Conservation (phyloP, 106 monocot species). For the Alisma plantagoaquatica region DNA sequence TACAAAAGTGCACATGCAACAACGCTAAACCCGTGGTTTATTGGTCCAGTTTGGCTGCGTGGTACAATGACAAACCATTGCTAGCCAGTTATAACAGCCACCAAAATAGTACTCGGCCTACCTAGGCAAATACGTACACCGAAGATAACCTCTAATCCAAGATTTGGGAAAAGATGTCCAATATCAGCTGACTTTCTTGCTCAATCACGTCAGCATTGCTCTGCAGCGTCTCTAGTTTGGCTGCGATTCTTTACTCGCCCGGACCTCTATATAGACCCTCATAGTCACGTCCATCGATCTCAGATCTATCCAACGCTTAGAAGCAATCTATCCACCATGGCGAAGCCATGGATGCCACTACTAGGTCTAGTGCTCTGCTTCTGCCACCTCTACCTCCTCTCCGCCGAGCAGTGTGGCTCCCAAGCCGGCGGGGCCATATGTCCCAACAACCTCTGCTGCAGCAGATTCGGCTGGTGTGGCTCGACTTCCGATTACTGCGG, state of each 20-base stretch:
- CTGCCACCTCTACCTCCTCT: background rate
- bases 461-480: conserved; percentile 6
- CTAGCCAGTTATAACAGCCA: no score
- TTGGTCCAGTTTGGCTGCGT: no score
- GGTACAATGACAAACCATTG: no score
- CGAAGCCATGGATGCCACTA: background rate
- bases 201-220: no score
- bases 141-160: no score
- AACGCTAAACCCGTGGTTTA: no score
- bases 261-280: background rate
- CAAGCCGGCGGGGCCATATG: conserved; percentile 11
- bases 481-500: background rate
- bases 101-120: no score
- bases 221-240: background rate
- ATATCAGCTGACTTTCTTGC: no score
- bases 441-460: conserved; percentile 5
- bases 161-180: no score
- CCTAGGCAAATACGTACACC: no score
- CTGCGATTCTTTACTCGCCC: background rate
- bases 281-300: background rate
- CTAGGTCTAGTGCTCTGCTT: background rate
- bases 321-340: background rate
- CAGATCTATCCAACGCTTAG: background rate
- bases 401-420: conserved; percentile 7
- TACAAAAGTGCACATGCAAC: no score